phyloP scores from a whole-genome alignment of 495 filamentous ascomycete species.

The Niebla homalea region DNA sequence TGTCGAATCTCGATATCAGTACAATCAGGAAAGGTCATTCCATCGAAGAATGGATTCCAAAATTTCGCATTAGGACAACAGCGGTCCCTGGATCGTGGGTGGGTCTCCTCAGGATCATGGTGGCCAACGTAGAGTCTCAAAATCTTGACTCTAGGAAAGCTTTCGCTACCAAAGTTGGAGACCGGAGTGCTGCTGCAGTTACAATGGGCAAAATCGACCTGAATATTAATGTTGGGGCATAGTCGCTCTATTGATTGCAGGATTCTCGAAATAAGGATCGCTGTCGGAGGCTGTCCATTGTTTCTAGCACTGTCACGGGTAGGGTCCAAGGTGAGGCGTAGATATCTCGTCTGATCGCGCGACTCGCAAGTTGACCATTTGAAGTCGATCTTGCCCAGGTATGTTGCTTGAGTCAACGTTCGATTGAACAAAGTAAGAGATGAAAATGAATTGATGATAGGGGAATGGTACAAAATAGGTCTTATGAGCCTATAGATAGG shows the following conservation, averaged over 20 bases:
- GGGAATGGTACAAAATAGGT: conserved; percentile 24
- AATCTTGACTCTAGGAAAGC: conserved; percentile 21
- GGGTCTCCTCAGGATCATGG: conserved; percentile 6
- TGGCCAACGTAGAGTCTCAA: conserved; percentile 21
- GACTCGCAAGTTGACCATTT: conserved; percentile 23
- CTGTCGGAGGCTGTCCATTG: conserved; percentile 17
- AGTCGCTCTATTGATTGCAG: conserved; percentile 20
- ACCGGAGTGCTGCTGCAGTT: conserved; percentile 21
- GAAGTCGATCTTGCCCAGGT: conserved; percentile 20
- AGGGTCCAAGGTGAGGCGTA: conserved; percentile 22
- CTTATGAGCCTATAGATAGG: conserved; percentile 23
- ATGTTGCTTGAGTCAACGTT: conserved; percentile 20
- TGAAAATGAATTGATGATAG: conserved; percentile 17
- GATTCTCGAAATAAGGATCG: conserved; percentile 18
- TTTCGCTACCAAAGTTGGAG: conserved; percentile 17
- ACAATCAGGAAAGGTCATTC: conserved; percentile 10
- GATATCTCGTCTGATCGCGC: conserved; percentile 11
- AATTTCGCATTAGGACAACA: conserved; percentile 20
- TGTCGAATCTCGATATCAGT: conserved; percentile 13
- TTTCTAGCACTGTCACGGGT: conserved; percentile 17
- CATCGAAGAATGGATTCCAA: conserved; percentile 24
- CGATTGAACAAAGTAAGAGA: conserved; percentile 20
- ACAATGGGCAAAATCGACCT: conserved; percentile 21
- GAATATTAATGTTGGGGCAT: conserved; percentile 24
- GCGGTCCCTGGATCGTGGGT: conserved; percentile 1